A percentile compares a stretch with the other conserved stretches of the same genome.
Evolutionary conservation across 805 yeast genomes (phyloP).

Genomic region (Saccharomyces paradoxus): DNA sequence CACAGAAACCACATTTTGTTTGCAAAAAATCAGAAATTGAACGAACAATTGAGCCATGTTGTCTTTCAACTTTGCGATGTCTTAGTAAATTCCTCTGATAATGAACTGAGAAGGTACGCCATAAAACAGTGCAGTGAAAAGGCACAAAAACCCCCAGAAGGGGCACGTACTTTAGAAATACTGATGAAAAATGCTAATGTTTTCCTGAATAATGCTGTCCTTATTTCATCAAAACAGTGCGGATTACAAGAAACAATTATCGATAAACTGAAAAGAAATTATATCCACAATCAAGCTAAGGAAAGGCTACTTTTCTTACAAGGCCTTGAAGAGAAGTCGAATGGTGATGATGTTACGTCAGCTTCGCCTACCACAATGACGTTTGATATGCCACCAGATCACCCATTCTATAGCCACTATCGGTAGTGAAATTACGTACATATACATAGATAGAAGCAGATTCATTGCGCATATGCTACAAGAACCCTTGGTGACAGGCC

Average conservation of each 20-base stretch:
- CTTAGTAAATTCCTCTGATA: conserved; percentile 17
- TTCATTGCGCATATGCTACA: not conserved
- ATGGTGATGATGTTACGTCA: not conserved
- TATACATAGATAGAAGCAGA: not conserved
- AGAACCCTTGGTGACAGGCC: not conserved
- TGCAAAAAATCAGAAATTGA: conserved; percentile 7
- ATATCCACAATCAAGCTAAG: conserved; percentile 19
- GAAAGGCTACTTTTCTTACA: conserved; percentile 13
- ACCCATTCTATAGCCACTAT: conserved; percentile 14
- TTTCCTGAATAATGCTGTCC: conserved; percentile 17
- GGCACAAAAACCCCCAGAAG: not conserved
- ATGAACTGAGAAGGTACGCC: conserved; percentile 18
- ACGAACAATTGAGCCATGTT: conserved; percentile 15
- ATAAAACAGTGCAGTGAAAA: conserved; percentile 8
- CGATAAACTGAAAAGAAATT: conserved; percentile 26
- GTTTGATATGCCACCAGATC: conserved; percentile 14
- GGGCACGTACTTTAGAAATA: conserved; percentile 8
- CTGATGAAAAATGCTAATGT: conserved; percentile 22
- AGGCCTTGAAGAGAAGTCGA: not conserved
- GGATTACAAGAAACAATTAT: conserved; percentile 26
- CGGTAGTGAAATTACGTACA: not conserved
- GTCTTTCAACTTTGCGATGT: conserved; percentile 25
- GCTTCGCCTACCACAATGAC: not conserved
- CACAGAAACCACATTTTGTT: conserved; percentile 8
- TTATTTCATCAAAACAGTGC: conserved; percentile 22